Percentiles rank a stretch among this genome's conserved stretches.
phyloP scores from a whole-genome alignment of 257 asterid genomes.

The Cruciata laevipes region DNA sequence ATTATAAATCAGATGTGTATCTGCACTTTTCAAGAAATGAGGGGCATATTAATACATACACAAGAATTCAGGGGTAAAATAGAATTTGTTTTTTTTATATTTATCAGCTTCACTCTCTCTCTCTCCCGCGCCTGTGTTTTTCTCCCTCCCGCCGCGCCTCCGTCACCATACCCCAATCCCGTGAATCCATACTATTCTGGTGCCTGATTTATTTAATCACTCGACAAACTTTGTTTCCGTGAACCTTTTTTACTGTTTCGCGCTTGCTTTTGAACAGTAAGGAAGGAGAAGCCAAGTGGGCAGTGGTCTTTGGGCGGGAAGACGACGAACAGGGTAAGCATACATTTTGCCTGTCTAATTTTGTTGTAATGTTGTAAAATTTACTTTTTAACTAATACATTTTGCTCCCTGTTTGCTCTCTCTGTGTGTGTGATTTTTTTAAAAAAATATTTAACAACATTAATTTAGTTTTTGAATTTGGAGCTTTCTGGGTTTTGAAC shows the following conservation, averaged over 20 bases:
- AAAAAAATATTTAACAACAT: background rate
- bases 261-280: background rate
- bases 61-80: no score
- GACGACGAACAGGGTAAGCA: constrained; percentile 6
- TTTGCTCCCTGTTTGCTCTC: background rate
- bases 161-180: background rate
- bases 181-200: no score
- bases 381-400: background rate
- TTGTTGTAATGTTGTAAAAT: background rate
- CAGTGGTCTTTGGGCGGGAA: background rate
- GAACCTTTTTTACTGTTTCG: background rate
- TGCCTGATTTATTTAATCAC: background rate
- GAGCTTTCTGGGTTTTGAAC: background rate
- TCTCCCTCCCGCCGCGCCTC: background rate
- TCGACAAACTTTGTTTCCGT: background rate
- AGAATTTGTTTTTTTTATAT: no score
- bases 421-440: background rate
- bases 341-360: background rate
- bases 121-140: no score
- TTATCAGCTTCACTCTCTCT: no score
- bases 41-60: no score
- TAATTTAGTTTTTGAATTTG: background rate
- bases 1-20: no score
- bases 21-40: no score
- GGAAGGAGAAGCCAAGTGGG: constrained; percentile 6